Percentiles rank a stretch among this genome's conserved stretches.
These are phyloP conservation scores for Claviceps fusiformis DNA, from an alignment of 2,329 filamentous ascomycete genomes.

Conservation along the genomic window DNA sequence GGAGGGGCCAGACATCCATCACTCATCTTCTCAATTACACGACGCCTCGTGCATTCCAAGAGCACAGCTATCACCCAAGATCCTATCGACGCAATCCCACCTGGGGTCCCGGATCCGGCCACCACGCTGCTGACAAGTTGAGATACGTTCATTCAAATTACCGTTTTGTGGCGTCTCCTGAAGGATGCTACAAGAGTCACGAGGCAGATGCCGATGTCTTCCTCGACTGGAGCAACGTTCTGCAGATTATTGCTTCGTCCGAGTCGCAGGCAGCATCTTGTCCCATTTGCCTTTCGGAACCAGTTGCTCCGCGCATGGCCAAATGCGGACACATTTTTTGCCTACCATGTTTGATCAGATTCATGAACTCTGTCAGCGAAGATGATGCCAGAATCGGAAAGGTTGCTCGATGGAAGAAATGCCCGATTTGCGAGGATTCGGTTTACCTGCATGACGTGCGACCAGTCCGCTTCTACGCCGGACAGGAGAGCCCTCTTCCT, in stretches of 20 bases:
- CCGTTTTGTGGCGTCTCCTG: constrained; percentile 83
- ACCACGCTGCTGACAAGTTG: constrained; percentile 83
- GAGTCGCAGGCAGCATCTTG: constrained; percentile 82
- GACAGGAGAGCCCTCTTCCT: constrained; percentile 71
- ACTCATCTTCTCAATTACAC: constrained; percentile 93
- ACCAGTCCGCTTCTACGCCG: constrained; percentile 81
- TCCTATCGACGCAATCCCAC: constrained; percentile 58
- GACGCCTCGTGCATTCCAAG: constrained; percentile 56
- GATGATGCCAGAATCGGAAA: constrained; percentile 56
- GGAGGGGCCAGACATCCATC: constrained; percentile 91
- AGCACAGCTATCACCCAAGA: constrained; percentile 37
- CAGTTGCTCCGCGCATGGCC: constrained; percentile 90
- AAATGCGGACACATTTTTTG: constrained; percentile 97
- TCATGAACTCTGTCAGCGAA: constrained; percentile 75
- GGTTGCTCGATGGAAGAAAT: constrained; percentile 78
- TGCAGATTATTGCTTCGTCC: constrained; percentile 82
- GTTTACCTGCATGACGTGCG: constrained; percentile 85
- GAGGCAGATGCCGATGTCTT: constrained; percentile 77
- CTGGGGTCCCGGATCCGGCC: constrained; percentile 77
- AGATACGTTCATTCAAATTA: constrained; percentile 92
- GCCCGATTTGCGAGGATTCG: constrained; percentile 86
- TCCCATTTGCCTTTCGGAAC: constrained; percentile 86
- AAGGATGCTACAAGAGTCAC: constrained; percentile 65
- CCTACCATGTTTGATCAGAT: constrained; percentile 80
- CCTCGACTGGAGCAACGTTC: constrained; percentile 77